Conservation (phyloP, 2,329 filamentous ascomycete species). For the Decorospora gaudefroyi region DNA sequence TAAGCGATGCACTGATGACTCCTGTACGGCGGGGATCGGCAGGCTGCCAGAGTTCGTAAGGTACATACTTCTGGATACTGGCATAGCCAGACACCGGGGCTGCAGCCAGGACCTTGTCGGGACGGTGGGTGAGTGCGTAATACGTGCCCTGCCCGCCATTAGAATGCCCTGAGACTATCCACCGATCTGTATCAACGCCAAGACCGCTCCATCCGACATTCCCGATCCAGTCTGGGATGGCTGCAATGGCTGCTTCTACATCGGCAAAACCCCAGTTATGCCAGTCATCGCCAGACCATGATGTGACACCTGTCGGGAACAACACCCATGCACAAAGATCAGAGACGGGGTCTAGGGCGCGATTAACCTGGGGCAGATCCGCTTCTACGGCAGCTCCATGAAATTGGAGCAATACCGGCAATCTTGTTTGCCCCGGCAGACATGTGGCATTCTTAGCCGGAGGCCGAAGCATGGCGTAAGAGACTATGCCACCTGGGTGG, state of each 20-base stretch:
- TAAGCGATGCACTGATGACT: constrained; percentile 55
- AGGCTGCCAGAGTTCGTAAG: constrained; percentile 61
- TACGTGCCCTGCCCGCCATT: constrained; percentile 65
- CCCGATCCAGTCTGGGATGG: constrained; percentile 58
- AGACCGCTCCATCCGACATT: constrained; percentile 55
- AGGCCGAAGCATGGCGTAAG: constrained; percentile 62
- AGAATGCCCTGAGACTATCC: constrained; percentile 62
- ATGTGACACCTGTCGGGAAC: constrained; percentile 61
- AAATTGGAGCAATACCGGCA: constrained; percentile 58
- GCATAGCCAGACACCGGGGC: constrained; percentile 63
- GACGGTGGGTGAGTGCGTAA: constrained; percentile 60
- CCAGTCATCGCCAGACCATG: constrained; percentile 66
- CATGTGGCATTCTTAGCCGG: constrained; percentile 52
- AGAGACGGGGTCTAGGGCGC: constrained; percentile 56
- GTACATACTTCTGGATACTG: constrained; percentile 63
- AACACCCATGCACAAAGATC: constrained; percentile 61
- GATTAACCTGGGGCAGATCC: constrained; percentile 53
- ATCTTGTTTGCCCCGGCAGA: constrained; percentile 14
- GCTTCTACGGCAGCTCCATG: constrained; percentile 64
- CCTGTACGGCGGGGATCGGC: constrained; percentile 57
- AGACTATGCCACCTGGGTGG: constrained; percentile 59
- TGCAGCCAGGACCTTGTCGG: constrained; percentile 61
- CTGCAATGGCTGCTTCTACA: constrained; percentile 57
- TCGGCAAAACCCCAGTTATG: constrained; percentile 63
- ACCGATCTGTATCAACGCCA: constrained; percentile 51